Evolutionary conservation across 108 stramenopile species (phyloP), one percentile per base, ranked within the genome.

Genomic region (Cyclotella sp.): DNA sequence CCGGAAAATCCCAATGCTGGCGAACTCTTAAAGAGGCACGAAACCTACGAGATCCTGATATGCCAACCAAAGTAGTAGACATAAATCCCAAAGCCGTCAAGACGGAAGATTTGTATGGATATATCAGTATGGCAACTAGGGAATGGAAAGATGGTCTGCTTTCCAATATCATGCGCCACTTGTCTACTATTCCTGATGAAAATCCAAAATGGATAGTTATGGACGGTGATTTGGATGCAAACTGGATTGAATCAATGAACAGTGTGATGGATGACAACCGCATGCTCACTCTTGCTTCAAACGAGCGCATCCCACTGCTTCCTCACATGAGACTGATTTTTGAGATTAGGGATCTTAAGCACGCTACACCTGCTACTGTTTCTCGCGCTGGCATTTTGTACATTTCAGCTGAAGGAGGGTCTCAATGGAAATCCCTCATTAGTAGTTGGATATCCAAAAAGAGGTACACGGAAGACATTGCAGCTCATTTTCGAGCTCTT

Each of bases 181-280:
- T 93, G 53, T 92, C 89, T 22, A 47, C 83, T 28, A 85, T 89
- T 24, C 88, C 89, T 3, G 85, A 90, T 75, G 88, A 89, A 54
- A 85, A 86, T 18, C 90, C 90, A 26, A 93, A 93, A 74, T 95
- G 94, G 94, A 92, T 95, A 42, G 65, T 95, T 40, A 88, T 95
- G 49, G 94, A 95, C 63, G 94, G 94, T 22, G 94, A 95, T 71
- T 76, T 93, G 12, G 91, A 92, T 73, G 88, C 94, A 49, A 92
- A 93, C 73, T 95, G 94, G 94, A 91, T 93, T 63, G 94, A 95
- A 72, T 82, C 82, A 45, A 93, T 95, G 92, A 93, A 93, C 78
- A 87, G 89, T 9, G 90, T 95, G 41, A 91, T 95, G 90, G 94
- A 93, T 78, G 94, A 95, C 79, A 93, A 93, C 78, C 78, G 88